Evolutionary conservation across 2,329 filamentous ascomycete species (phyloP).

Genomic region (Ophiostoma pallidulum): DNA sequence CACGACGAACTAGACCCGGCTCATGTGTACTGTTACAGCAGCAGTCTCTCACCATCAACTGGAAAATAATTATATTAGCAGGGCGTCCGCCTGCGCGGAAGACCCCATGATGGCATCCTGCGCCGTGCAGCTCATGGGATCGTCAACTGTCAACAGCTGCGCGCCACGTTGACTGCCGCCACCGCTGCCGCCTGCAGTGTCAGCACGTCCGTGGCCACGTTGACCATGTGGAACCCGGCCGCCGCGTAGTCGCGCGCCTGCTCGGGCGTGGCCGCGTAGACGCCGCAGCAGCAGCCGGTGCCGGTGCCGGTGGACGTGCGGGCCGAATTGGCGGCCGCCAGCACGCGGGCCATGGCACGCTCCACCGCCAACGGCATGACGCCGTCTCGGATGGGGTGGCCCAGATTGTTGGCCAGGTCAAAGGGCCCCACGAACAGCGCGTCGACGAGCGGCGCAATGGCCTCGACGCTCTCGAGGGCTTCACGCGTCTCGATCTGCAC

Average conservation of each 20-base stretch:
- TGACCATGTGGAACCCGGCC: constrained; percentile 54
- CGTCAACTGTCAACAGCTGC: constrained; percentile 38
- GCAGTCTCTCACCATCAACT: constrained; percentile 3
- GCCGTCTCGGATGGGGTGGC: constrained; percentile 50
- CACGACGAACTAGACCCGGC: too few relatives aligned
- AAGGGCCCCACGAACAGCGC: constrained; percentile 58
- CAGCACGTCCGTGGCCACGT: constrained; percentile 46
- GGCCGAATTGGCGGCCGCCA: constrained; percentile 46
- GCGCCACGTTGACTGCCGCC: constrained; percentile 37
- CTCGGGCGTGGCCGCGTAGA: constrained; percentile 47
- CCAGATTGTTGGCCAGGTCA: constrained; percentile 56
- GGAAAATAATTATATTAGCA: constrained; percentile 53
- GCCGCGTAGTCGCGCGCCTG: constrained; percentile 46
- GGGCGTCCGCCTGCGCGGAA: constrained; percentile 39
- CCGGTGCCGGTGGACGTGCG: too few relatives aligned
- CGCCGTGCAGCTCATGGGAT: constrained; percentile 68
- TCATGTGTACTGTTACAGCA: constrained; percentile 47
- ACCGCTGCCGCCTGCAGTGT: constrained; percentile 37
- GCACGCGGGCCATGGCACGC: constrained; percentile 48
- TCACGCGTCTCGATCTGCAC: constrained; percentile 60
- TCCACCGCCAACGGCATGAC: constrained; percentile 50
- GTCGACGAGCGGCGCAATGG: constrained; percentile 55
- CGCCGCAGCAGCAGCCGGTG: constrained; percentile 55
- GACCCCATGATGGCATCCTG: constrained; percentile 45
- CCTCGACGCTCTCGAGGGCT: constrained; percentile 50